These are phyloP conservation scores for Primulina huaijiensis DNA, from an alignment of 257 asterid species.

Conservation along the genomic window DNA sequence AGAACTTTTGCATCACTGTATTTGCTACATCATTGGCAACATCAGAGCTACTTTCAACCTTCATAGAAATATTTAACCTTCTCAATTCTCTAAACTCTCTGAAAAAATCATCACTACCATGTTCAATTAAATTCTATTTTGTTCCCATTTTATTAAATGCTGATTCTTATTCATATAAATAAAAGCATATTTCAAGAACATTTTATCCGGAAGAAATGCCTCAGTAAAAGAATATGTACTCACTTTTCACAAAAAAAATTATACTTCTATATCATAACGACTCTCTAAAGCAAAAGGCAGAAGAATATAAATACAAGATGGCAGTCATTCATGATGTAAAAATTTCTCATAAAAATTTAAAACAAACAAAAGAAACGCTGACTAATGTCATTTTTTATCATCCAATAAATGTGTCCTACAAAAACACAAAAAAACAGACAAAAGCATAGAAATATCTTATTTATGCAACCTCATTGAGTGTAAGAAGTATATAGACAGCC, in stretches of 20 bases:
- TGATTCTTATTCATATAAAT: conserved; percentile 9
- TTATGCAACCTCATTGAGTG: background rate
- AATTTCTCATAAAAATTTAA: conserved; percentile 5
- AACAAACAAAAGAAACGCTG: conserved; percentile 1
- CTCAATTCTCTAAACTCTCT: conserved; percentile 17
- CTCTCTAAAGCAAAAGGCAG: background rate
- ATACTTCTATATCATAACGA: background rate
- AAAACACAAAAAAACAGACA: background rate
- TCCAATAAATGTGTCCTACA: conserved; percentile 6
- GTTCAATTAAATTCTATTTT: conserved; percentile 11
- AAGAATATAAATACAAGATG: conserved; percentile 8
- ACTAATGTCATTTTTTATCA: conserved; percentile 5
- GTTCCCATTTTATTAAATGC: background rate
- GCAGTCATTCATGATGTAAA: background rate
- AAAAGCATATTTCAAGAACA: conserved; percentile 3
- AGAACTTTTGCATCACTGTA: conserved; percentile 91
- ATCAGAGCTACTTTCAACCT: conserved; percentile 84
- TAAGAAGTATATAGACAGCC: background rate
- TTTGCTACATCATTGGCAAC: conserved; percentile 69
- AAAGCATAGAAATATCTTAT: background rate
- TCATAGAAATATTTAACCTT: conserved; percentile 18
- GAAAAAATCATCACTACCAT: conserved; percentile 16
- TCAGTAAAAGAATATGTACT: background rate
- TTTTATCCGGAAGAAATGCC: conserved; percentile 16
- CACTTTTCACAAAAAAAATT: background rate